phyloP scores from a whole-genome alignment of 2,329 filamentous ascomycete species.

The Herpotrichia juniperi region DNA sequence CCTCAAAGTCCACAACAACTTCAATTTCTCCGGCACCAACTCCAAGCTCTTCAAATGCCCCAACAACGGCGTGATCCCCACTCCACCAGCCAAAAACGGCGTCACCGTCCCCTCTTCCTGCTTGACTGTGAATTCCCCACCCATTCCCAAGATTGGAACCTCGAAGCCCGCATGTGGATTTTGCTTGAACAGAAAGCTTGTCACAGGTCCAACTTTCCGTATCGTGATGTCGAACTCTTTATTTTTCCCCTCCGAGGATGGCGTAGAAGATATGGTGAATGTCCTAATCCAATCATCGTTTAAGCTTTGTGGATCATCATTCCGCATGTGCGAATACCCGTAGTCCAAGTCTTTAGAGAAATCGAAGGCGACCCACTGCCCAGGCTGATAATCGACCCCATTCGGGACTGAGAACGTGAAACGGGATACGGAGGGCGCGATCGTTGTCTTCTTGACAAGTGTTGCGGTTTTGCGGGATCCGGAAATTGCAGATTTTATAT shows the following conservation, averaged over 20 bases:
- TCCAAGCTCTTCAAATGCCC: constrained; percentile 60
- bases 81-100: constrained; percentile 76
- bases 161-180: constrained; percentile 62
- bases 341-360: constrained; percentile 71
- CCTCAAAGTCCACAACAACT: constrained; percentile 72
- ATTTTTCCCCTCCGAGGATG: constrained; percentile 30
- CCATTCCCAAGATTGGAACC: constrained; percentile 74
- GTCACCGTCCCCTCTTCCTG: constrained; percentile 49
- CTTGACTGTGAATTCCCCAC: constrained; percentile 64
- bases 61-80: constrained; percentile 84
- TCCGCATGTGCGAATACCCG: constrained; percentile 83
- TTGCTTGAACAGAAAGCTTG: constrained; percentile 66
- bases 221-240: constrained; percentile 74
- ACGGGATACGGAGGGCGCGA: constrained; percentile 71
- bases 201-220: constrained; percentile 72
- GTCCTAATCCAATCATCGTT: constrained; percentile 87
- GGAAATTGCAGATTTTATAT: constrained; percentile 23
- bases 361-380: constrained; percentile 79
- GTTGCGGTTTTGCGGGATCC: constrained; percentile 16
- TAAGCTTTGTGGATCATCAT: constrained; percentile 77
- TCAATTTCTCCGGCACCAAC: constrained; percentile 45
- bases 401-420: constrained; percentile 63
- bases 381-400: constrained; percentile 63
- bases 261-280: constrained; percentile 76
- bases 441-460: constrained; percentile 62